Conservation (phyloP, 805 yeast species). For the Teunomyces aglyptinius region DNA sequence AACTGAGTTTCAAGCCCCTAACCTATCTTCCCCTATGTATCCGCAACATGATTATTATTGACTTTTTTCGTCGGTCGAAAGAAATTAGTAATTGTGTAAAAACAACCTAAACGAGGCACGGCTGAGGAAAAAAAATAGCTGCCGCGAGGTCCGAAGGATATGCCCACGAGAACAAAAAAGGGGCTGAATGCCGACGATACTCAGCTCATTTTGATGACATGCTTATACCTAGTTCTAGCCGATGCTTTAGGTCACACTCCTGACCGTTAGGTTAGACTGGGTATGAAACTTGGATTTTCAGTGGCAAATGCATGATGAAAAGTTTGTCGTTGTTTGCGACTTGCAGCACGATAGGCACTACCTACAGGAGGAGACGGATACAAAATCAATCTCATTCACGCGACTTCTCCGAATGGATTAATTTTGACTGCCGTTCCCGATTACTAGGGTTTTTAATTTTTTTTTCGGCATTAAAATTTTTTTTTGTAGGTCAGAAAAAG, state of each 20-base stretch:
- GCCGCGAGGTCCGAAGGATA: conserved; percentile 1
- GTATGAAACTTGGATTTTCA: not conserved
- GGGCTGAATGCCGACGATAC: not conserved
- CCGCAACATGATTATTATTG: not conserved
- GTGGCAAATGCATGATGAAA: not conserved
- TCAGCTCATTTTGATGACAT: not conserved
- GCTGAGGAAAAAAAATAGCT: conserved; percentile 2
- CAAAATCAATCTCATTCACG: not conserved
- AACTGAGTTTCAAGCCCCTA: not conserved
- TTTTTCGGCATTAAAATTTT: not conserved
- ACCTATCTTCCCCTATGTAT: not conserved
- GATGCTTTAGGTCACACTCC: not conserved
- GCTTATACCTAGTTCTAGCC: not conserved
- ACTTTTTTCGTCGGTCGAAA: not conserved
- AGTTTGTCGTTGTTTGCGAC: not conserved
- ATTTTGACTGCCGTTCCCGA: conserved; percentile 2
- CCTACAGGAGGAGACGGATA: not conserved
- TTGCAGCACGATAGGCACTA: not conserved
- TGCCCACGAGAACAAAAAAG: not conserved
- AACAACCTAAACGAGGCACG: conserved; percentile 1
- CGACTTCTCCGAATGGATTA: not conserved
- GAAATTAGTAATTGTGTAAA: not conserved
- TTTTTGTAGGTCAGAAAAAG: not conserved
- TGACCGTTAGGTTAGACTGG: not conserved
- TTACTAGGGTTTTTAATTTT: conserved; percentile 1